Percentiles rank a stretch among this genome's conserved stretches.
Evolutionary conservation across 2,329 filamentous ascomycete species (phyloP).

Genomic region (Paraphoma chrysanthemicola): DNA sequence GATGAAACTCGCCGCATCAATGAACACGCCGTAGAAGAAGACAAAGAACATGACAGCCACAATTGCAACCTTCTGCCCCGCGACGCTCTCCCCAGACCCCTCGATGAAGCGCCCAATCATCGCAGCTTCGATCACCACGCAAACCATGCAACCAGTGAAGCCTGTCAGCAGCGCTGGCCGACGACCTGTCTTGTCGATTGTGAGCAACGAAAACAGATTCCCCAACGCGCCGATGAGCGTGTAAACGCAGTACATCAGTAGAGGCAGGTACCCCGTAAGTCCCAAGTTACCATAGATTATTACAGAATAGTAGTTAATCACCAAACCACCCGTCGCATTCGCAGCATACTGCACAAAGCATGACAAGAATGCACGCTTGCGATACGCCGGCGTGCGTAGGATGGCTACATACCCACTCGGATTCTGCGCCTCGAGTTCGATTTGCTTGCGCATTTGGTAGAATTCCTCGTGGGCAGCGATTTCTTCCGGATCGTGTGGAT

Average conservation of each 20-base stretch:
- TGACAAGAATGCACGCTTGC: conserved; percentile 27
- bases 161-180: conserved; percentile 30
- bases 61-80: conserved; percentile 28
- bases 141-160: conserved; percentile 24
- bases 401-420: conserved; percentile 28
- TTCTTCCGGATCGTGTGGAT: conserved; percentile 24
- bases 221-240: conserved; percentile 31
- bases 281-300: conserved; percentile 34
- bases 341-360: conserved; percentile 34
- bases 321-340: conserved; percentile 28
- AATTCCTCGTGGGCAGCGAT: conserved; percentile 31
- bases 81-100: conserved; percentile 11
- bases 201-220: conserved; percentile 28
- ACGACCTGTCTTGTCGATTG: conserved; percentile 29
- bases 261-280: conserved; percentile 22
- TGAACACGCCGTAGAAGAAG: conserved; percentile 26
- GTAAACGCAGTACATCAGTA: conserved; percentile 35
- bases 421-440: conserved; percentile 28
- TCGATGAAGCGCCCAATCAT: conserved; percentile 31
- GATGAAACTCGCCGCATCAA: conserved; percentile 31
- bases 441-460: conserved; percentile 31
- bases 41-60: conserved; percentile 31
- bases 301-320: conserved; percentile 34
- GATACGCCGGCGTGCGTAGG: conserved; percentile 22
- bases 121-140: conserved; percentile 28